A percentile compares a stretch with the other conserved stretches of the same genome.
phyloP scores from a whole-genome alignment of 805 yeast species.

The Ogataea salicorniae region DNA sequence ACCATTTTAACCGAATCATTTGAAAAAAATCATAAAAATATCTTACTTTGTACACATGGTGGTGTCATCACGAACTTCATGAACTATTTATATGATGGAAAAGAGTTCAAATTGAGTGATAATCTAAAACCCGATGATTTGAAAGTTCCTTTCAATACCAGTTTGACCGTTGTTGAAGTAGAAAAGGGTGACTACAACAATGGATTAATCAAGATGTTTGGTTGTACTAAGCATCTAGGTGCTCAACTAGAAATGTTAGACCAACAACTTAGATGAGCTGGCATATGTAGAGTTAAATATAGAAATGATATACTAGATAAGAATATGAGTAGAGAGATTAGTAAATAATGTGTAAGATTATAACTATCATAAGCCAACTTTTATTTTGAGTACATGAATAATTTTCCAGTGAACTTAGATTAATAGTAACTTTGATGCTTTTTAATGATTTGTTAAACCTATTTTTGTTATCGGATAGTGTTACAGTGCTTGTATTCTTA shows the following conservation, averaged over 20 bases:
- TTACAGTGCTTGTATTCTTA: too few relatives aligned
- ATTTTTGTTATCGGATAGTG: too few relatives aligned
- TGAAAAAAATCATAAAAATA: slow-evolving; percentile 37
- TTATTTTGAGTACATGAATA: too few relatives aligned
- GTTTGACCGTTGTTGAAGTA: slow-evolving; percentile 63
- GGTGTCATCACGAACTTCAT: slow-evolving; percentile 66
- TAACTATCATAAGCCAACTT: too few relatives aligned
- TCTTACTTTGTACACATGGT: slow-evolving; percentile 71
- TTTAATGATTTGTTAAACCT: too few relatives aligned
- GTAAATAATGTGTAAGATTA: too few relatives aligned
- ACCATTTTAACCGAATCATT: slow-evolving; percentile 35
- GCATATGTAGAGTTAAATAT: too few relatives aligned
- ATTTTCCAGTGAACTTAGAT: too few relatives aligned
- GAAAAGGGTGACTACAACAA: slow-evolving; percentile 29
- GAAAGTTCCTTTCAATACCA: slow-evolving; percentile 68
- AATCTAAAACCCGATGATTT: slow-evolving; percentile 37
- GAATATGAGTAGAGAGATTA: too few relatives aligned
- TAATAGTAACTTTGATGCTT: too few relatives aligned
- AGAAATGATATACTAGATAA: too few relatives aligned
- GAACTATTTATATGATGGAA: slow-evolving; percentile 41
- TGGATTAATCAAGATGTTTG: slow-evolving; percentile 50
- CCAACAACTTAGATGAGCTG: slow-evolving; percentile 35
- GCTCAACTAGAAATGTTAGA: slow-evolving; percentile 41
- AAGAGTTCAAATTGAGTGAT: slow-evolving; percentile 33
- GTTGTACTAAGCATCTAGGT: slow-evolving; percentile 64